Evolutionary conservation across 345 rosid genomes (phyloP), one percentile per base, ranked within the genome.

Genomic region (Fremontodendron californicum): DNA sequence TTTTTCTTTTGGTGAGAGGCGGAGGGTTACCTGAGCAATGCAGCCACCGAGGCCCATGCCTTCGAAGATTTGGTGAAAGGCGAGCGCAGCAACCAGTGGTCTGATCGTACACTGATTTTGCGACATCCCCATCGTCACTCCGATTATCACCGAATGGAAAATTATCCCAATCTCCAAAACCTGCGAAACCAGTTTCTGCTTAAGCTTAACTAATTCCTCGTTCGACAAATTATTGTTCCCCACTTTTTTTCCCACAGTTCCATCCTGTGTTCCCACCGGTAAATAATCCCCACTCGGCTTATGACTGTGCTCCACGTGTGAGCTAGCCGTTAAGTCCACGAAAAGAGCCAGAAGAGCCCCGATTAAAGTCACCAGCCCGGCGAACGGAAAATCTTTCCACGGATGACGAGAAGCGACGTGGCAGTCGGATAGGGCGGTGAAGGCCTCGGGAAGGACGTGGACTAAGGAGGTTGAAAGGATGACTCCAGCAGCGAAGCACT

Each of bases 1-100:
- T 33, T 33, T 33, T 33, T 33, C 35, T 3, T 33, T 33, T 3
- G 35, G 35, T 33, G 35, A 33, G 35, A 33, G 35, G 12, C 9
- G 4, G 13, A 45, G 18, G 5, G 2, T 29, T 82, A 95, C 99
- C 98, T 93, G 99, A 69, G 97, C 99, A 61, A 95, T 93, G 91
- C 99, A 95, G 71, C 99, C 99, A 57, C 99, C 99, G 45, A 95
- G 99, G 5, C 97, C 99, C 86, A 95, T 89, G 35, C 98, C 99
- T 78, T 95, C 98, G 21, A 95, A 95, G 79, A 93, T 89, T 86
- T 95, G 98, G 68, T 95, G 99, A 78, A 95, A 95, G 4, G 97
- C 90, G 27, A 95, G 93, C 0, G 99, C 97, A 43, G 90, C 94
- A 12, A 93, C 89, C 18, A 95, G 93, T 5, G 99, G 99, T 76